Base-by-base conservation (phyloP, 306 rosid species). In the Pyrus pyrifolia region DNA sequence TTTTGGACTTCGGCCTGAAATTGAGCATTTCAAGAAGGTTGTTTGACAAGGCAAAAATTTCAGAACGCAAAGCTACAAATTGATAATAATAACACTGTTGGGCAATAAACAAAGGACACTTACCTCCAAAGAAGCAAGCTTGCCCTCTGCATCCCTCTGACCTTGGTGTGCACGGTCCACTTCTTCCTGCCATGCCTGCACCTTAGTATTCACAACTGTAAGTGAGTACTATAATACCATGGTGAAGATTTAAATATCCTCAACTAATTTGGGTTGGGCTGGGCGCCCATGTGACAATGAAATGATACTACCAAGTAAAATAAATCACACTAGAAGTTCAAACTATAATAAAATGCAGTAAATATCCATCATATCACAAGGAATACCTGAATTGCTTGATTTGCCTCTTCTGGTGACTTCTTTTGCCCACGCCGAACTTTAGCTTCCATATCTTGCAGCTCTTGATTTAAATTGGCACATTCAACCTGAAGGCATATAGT, bases 111-210 rank as follows among this genome's bases (percentile, higher is more conserved):
- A 81, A 71, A 25, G 22, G 33, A 67, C 53, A 70, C 85, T 82
- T 84, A 79, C 99, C 90, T 92, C 97, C 86, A 92, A 66, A 42
- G 96, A 87, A 76, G 97, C 92, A 78, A 91, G 90, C 84, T 90
- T 95, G 80, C 89, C 83, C 86, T 95, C 99, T 75, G 99, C 97
- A 21, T 95, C 99, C 80, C 99, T 92, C 88, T 95, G 99, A 76
- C 92, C 86, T 81, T 92, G 97, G 63, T 87, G 97, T 27, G 99
- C 97, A 51, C 93, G 97, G 78, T 95, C 99, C 76, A 92, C 95
- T 86, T 95, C 99, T 79, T 91, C 97, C 76, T 95, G 99, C 99
- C 99, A 83, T 70, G 96, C 97, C 85, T 95, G 99, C 81, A 88
- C 83, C 97, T 88, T 67, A 59, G 80, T 74, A 73, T 64, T 68